Evolutionary conservation across 2,329 filamentous ascomycete genomes (phyloP), one percentile per base, ranked within the genome.

Genomic region (Fusarium poae): DNA sequence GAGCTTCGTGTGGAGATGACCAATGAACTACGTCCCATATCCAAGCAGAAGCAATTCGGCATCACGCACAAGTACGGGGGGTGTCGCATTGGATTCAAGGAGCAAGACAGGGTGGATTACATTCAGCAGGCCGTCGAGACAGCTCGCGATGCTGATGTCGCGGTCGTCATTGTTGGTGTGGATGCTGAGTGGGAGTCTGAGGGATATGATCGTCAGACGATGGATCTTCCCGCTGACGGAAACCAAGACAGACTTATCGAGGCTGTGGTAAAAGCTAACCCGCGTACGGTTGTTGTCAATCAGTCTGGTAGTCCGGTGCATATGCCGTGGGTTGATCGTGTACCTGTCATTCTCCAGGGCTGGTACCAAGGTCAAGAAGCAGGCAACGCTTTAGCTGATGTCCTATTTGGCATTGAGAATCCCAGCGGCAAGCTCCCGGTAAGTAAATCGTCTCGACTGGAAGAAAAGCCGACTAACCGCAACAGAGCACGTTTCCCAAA

Each of bases 121-220:
- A 65, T 92, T n/a, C 84, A 89, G 66, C 83, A 91, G 74, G 91
- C 91, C 1, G 86, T 90, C 6, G 83, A 87, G 21, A 82, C 84
- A 3, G 91, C 91, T 11, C 85, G 81, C 64, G 82, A 82, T 4
- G 87, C 89, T 0, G 90, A 92, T 72, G 87, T 91, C 16, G 90
- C 90, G 4, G 81, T 93, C 9, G 83, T 93, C 2, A 84, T 92
- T 49, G 86, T 91, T 12, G 91, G 91, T 2, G 82, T 92, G 1
- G 90, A 92, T 75, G 87, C 87, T 8, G 91, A 93, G 75, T 93
- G 90, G 90, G 91, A 93, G 74, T 91, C 89, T 3, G 91, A 92
- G 76, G 90, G 90, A 2, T 91, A 91, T 62, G 90, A 92, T 74
- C 85, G 90, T 46, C 91, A 91, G 75, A 92, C 92, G 70, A 83